Evolutionary conservation across 306 rosid species (phyloP).

Genomic region (Inga leiocalycina): DNA sequence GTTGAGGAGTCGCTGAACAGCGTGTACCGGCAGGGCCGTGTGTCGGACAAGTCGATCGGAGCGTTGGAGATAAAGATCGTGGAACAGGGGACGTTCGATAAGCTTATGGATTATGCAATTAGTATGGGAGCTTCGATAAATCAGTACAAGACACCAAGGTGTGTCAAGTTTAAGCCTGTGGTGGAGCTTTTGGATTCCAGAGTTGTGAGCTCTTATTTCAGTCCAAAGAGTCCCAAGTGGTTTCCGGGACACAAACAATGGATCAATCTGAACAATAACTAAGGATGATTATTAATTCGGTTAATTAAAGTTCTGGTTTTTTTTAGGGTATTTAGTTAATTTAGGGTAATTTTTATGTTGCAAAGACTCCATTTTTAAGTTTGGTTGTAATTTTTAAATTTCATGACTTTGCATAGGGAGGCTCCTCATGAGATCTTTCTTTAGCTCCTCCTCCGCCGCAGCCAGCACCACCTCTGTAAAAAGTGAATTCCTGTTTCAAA

Average conservation of each 20-base stretch:
- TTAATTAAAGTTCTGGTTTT: not conserved
- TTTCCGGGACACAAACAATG: slow-evolving; percentile 88
- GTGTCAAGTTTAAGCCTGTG: slow-evolving; percentile 88
- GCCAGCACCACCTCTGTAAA: slow-evolving; percentile 47
- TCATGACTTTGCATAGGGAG: slow-evolving; percentile 44
- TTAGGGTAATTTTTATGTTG: slow-evolving; percentile 48
- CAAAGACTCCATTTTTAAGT: slow-evolving; percentile 25
- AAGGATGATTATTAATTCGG: not conserved
- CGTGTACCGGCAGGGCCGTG: slow-evolving; percentile 93
- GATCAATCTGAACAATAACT: slow-evolving; percentile 56
- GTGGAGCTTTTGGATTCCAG: slow-evolving; percentile 84
- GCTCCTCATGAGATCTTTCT: not conserved
- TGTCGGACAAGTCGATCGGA: slow-evolving; percentile 87
- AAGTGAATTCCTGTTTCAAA: slow-evolving; percentile 65
- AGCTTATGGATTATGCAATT: slow-evolving; percentile 95
- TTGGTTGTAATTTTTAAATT: slow-evolving; percentile 18
- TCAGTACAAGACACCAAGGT: slow-evolving; percentile 94
- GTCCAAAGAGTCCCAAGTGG: slow-evolving; percentile 99
- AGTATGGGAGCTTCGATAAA: slow-evolving; percentile 95
- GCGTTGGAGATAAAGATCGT: slow-evolving; percentile 87
- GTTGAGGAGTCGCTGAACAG: slow-evolving; percentile 86
- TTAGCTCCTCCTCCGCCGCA: slow-evolving; percentile 11
- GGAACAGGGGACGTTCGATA: slow-evolving; percentile 83
- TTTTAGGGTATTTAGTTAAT: not conserved
- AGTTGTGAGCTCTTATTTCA: slow-evolving; percentile 59